Evolutionary conservation across 2,329 filamentous ascomycete species (phyloP), one percentile per base, ranked within the genome.

Genomic region (Fusarium musae): DNA sequence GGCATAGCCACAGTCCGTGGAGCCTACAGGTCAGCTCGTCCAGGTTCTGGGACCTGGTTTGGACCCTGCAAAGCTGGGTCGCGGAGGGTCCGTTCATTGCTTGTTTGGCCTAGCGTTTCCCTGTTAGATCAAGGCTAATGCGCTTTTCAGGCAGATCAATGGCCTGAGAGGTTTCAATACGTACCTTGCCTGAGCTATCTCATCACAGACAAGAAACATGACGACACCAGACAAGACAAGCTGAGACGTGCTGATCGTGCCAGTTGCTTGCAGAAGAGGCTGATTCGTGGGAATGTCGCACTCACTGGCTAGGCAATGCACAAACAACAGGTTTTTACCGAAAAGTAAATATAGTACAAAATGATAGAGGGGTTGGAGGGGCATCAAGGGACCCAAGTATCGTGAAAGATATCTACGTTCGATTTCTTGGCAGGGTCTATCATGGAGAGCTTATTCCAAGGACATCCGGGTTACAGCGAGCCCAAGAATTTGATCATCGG

Each of bases 21-120:
- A 59, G 71, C 63, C 66, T 70, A 47, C 53, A 69, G 32, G 63
- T 77, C 76, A 78, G 76, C 76, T 78, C 53, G 69, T 58, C 76
- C 69, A 66, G 76, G 75, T 69, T 72, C 61, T 21, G 63, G 63
- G 73, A 73, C 74, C 58, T 73, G 59, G 42, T 63, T 53, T 59
- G 66, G 69, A 72, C 76, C 76, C 75, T 78, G 75, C 78, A 69
- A 63, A 78, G 76, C 76, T 78, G 75, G 69, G 63, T 40, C 56
- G 47, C 46, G 46, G 37, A 28, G 54, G 65, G 52, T 62, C 72
- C 53, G 54, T 73, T 26, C 49, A 62, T 64, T 59, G 47, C 62
- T 61, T 65, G 43, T 61, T 69, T 65, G 23, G 74, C 50, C 60
- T 77, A 77, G 75, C 72, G 75, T 52, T 49, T 52, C 23, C 54